These are phyloP conservation scores for Mycena albidolilacea DNA, from an alignment of 768 basidiomycete genomes.

Conservation along the genomic window DNA sequence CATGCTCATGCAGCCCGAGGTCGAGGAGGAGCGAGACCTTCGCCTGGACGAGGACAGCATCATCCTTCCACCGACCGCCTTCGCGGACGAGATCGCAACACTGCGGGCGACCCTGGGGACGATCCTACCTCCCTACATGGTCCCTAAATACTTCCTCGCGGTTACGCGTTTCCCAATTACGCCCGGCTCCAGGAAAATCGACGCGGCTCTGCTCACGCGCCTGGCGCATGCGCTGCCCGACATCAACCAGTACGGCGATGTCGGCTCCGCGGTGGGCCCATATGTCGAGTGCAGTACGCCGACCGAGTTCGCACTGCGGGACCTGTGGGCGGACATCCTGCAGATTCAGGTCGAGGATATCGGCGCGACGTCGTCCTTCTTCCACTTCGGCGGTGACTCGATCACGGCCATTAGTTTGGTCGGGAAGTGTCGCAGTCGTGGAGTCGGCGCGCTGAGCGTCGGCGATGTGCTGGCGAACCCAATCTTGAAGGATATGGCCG, in stretches of 20 bases:
- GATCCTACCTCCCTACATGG: constrained; percentile 1
- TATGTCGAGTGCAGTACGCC: constrained; percentile 8
- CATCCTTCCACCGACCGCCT: constrained; percentile 5
- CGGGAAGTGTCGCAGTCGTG: constrained; percentile 12
- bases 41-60: not conserved
- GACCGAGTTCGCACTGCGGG: not conserved
- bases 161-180: not conserved
- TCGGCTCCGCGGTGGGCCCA: not conserved
- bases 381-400: constrained; percentile 23
- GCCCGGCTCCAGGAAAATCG: not conserved
- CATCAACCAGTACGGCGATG: constrained; percentile 1
- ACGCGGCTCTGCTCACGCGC: constrained; percentile 11
- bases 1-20: constrained; percentile 9
- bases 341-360: not conserved
- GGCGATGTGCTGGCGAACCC: constrained; percentile 17
- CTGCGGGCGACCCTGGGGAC: not conserved
- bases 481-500: constrained; percentile 10
- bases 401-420: constrained; percentile 16
- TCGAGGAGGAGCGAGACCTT: not conserved
- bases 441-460: constrained; percentile 14
- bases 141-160: not conserved
- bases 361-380: constrained; percentile 15
- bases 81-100: not conserved
- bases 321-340: constrained; percentile 21
- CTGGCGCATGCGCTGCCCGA: constrained; percentile 17